Base-by-base conservation (phyloP, 2,329 filamentous ascomycete genomes). In the Pochonia chlamydosporia region DNA sequence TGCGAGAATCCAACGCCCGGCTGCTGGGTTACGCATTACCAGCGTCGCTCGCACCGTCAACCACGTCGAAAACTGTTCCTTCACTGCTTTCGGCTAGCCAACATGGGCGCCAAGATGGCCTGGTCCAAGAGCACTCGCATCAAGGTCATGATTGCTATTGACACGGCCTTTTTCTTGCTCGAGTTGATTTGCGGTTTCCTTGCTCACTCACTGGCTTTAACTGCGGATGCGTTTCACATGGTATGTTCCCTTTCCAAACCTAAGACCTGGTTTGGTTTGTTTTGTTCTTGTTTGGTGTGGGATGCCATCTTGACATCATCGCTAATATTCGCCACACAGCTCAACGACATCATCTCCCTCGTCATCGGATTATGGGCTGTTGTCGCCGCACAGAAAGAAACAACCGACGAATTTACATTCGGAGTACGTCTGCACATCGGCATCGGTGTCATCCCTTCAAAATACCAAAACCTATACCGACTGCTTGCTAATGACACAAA, bases 151-250 rank as follows among this genome's bases (percentile, higher is more conserved):
- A 82, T 99, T 65, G 85, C 74, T 54, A 95, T 99, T 62, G 92
- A 97, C 70, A 77, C 84, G 44, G 76, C 79, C 35, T 99, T 99
- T 73, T 96, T 99, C 70, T 69, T 96, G 41, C 73, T 97, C 49
- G 93, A 99, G 70, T 71, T 99, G 52, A 82, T 86, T 49, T 82
- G 86, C 52, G 92, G 93, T 52, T 89, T 96, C 73, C 73, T 85
- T 53, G 89, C 95, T 51, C 85, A 91, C 63, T 97, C 93, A 16
- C 79, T 99, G 57, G 93, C 93, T 31, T 79, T 99, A 49, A 90
- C 95, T 63, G 93, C 93, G 46, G 93, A 99, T 72, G 90, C 93
- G 50, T 99, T 99, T 68, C 93, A 99, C 71, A 99, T 99, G 93
- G 87, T 89, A 63, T 58, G 77, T 66, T 36, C 43, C 44, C 33